A percentile compares a stretch with the other conserved stretches of the same genome.
Conservation (phyloP, 805 yeast genomes). For the Cephaloascus albidus region DNA sequence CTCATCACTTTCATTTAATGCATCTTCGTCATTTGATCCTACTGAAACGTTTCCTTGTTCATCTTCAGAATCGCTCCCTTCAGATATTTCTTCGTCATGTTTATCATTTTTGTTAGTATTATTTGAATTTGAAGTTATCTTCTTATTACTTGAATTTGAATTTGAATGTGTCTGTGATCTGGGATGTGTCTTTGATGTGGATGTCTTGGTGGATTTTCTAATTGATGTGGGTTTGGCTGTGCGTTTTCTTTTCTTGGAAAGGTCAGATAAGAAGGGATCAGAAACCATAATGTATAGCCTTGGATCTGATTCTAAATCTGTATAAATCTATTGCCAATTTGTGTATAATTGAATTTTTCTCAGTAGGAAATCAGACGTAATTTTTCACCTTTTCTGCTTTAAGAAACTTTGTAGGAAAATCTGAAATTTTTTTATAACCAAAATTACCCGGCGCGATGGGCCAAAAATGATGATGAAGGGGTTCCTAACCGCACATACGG, state of each 20-base stretch:
- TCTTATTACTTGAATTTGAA: slow-evolving; percentile 12
- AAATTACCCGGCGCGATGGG: too few species aligned
- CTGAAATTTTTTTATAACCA: too few species aligned
- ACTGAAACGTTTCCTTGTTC: slow-evolving; percentile 29
- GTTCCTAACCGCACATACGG: too few species aligned
- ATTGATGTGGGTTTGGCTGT: slow-evolving; percentile 13
- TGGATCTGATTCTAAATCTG: too few species aligned
- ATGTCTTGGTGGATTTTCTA: slow-evolving; percentile 10
- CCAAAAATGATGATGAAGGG: too few species aligned
- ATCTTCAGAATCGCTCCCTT: slow-evolving; percentile 38
- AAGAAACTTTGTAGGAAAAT: too few species aligned
- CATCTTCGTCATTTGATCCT: slow-evolving; percentile 17
- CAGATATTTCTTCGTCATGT: slow-evolving; percentile 49
- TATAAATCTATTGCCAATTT: too few species aligned
- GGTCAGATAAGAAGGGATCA: slow-evolving; percentile 58
- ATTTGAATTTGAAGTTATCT: slow-evolving; percentile 3
- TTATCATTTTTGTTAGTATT: slow-evolving; percentile 3
- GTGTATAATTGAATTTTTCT: too few species aligned
- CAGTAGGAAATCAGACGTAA: too few species aligned
- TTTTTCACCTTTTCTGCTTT: too few species aligned
- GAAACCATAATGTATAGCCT: too few species aligned
- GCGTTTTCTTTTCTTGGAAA: slow-evolving; percentile 41
- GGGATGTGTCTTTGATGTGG: slow-evolving; percentile 6
- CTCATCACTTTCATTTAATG: slow-evolving; percentile 27
- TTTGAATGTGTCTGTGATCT: slow-evolving; percentile 5